phyloP scores from a whole-genome alignment of 164 flowering plant species.

The Piper longum region DNA sequence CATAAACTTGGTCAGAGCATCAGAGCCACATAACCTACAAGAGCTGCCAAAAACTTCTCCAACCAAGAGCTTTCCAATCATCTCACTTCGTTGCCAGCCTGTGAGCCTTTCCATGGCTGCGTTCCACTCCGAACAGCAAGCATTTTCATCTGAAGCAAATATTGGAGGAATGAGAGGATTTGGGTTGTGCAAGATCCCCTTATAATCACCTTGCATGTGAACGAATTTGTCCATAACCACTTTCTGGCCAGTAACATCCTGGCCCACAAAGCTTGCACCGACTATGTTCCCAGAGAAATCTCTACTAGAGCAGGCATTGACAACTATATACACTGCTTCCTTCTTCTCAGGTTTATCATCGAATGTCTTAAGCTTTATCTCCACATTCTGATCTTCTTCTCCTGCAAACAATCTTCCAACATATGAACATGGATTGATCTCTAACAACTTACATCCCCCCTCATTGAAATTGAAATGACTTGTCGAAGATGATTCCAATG shows the following conservation, averaged over 20 bases:
- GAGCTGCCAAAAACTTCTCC: conserved; percentile 15
- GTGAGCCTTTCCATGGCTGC: conserved; percentile 15
- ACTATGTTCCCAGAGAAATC: conserved; percentile 6
- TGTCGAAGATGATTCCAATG: no score
- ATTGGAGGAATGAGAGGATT: conserved; percentile 18
- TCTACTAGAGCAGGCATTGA: conserved; percentile 16
- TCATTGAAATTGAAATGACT: not conserved
- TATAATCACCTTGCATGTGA: conserved; percentile 13
- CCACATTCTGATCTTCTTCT: conserved; percentile 13
- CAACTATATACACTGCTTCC: conserved; percentile 5
- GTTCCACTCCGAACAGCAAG: conserved; percentile 18
- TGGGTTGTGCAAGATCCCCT: conserved; percentile 9
- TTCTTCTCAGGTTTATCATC: not conserved
- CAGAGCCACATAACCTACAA: conserved; percentile 12
- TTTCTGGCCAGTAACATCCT: conserved; percentile 13
- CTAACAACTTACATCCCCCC: not conserved
- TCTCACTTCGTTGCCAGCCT: conserved; percentile 12
- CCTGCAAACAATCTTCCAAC: conserved; percentile 5
- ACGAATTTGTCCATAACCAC: conserved; percentile 9
- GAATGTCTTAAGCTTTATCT: conserved; percentile 9
- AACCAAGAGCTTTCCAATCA: conserved; percentile 12
- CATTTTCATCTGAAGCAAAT: conserved; percentile 15
- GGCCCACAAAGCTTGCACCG: conserved; percentile 15
- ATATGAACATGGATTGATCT: no score
- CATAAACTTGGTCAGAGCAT: conserved; percentile 6